These are phyloP conservation scores for Puccinia triticina DNA, from an alignment of 1,284 basidiomycete species.

Conservation along the genomic window DNA sequence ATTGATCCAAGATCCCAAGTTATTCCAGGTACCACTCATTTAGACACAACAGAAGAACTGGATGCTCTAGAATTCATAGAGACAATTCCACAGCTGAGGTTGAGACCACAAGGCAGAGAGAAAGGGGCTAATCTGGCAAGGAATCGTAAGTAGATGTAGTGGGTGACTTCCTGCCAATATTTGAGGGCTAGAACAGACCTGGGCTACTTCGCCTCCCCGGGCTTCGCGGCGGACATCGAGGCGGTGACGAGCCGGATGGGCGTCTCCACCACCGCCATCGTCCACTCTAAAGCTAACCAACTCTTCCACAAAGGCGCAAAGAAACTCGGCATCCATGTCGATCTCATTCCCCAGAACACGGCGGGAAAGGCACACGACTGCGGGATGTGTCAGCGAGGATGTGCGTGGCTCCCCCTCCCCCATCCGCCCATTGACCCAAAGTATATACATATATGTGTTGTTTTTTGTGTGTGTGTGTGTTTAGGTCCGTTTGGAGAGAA, in stretches of 20 bases:
- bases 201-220: slow-evolving; percentile 57
- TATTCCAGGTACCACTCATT: no score
- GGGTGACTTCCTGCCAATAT: no score
- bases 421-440: slow-evolving; percentile 4
- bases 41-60: no score
- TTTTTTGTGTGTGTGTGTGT: not conserved
- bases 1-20: no score
- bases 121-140: no score
- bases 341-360: slow-evolving; percentile 61
- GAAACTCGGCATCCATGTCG: slow-evolving; percentile 59
- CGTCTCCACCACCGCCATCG: slow-evolving; percentile 56
- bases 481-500: slow-evolving; percentile 58
- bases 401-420: slow-evolving; percentile 52
- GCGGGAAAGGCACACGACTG: slow-evolving; percentile 61
- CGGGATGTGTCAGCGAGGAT: slow-evolving; percentile 62
- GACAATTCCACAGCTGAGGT: no score
- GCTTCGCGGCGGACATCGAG: slow-evolving; percentile 59
- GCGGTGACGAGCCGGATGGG: slow-evolving; percentile 59
- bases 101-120: no score
- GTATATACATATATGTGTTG: no score
- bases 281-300: slow-evolving; percentile 59
- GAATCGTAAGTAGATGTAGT: no score
- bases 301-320: slow-evolving; percentile 58
- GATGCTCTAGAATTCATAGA: no score
- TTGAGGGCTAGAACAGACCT: slow-evolving; percentile 57